Evolutionary conservation across 164 flowering plant species (phyloP).

Genomic region (Vitis amurensis): DNA sequence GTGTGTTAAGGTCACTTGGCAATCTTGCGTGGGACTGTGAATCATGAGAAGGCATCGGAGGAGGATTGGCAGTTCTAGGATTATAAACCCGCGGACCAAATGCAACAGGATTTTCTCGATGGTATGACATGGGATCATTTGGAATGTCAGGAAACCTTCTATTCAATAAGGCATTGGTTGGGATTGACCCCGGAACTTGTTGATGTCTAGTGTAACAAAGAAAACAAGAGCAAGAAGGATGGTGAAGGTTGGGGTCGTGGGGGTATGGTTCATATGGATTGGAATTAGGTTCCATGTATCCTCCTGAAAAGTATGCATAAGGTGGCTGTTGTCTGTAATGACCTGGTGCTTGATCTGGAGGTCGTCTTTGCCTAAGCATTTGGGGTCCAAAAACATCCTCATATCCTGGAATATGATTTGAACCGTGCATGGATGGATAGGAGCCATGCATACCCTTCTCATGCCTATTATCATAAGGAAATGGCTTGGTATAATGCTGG

Average conservation of each 20-base stretch:
- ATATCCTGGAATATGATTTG: slow-evolving; percentile 42
- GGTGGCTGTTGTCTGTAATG: slow-evolving; percentile 32
- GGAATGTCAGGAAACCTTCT: slow-evolving; percentile 31
- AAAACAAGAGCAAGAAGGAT: slow-evolving; percentile 59
- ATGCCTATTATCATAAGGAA: slow-evolving; percentile 26
- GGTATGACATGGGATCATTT: slow-evolving; percentile 31
- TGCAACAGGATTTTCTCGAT: slow-evolving; percentile 28
- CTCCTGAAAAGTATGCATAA: slow-evolving; percentile 39
- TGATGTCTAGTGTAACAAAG: slow-evolving; percentile 48
- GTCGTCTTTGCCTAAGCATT: slow-evolving; percentile 31
- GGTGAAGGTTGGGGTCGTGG: slow-evolving; percentile 43
- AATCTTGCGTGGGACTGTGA: slow-evolving; percentile 36
- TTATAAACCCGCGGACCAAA: slow-evolving; percentile 30
- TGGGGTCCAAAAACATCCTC: slow-evolving; percentile 40
- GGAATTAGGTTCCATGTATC: slow-evolving; percentile 26
- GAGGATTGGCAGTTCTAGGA: slow-evolving; percentile 29
- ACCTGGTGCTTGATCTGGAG: slow-evolving; percentile 25
- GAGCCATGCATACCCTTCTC: slow-evolving; percentile 33
- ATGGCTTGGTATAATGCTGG: slow-evolving; percentile 26
- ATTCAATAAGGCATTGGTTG: slow-evolving; percentile 26
- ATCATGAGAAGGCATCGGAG: slow-evolving; percentile 23
- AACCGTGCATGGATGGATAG: slow-evolving; percentile 39
- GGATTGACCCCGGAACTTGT: slow-evolving; percentile 39
- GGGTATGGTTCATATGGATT: slow-evolving; percentile 37
- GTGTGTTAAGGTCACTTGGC: slow-evolving; percentile 44